Evolutionary conservation across 2,329 filamentous ascomycete species (phyloP), one percentile per base, ranked within the genome.

Genomic region (Cyanodermella asteris): DNA sequence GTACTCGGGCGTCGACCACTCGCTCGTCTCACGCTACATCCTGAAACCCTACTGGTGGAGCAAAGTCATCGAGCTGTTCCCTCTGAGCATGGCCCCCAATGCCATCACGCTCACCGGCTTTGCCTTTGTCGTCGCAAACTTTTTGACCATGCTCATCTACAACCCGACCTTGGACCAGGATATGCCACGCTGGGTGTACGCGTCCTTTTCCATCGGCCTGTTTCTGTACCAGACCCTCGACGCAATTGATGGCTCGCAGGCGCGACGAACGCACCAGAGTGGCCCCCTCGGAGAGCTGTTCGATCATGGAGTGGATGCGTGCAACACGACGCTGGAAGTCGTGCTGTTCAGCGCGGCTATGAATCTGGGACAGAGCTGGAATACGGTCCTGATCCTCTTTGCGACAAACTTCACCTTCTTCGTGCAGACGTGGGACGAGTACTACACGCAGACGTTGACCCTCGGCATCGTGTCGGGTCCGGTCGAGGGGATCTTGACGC

Each of bases 181-280:
- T 47, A 94, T 84, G 45, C 87, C 87, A 7, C 46, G 66, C 2
- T 97, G 87, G 87, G 84, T 97, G 10, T 97, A 97, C 56, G 75
- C 73, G 36, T 75, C 69, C 41, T 97, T 82, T 77, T 73, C 82
- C 4, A 49, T 76, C 16, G 87, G 87, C 2, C 53, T 97, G 36
- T 93, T 94, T 47, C 49, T 94, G 25, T 97, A 97, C 51, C 87
- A 97, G 62, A 94, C 84, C 2, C 93, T 97, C 51, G 87, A 97
- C 51, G 87, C 84, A 2, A 81, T 94, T 14, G 87, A 97, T 50
- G 87, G 87, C 26, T 65, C 74, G 16, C 87, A 97, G 48, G 87
- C 87, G 70, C 70, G 84, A 41, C 71, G 87, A 45, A 97, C 87
- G 12, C 70, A 64, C 37, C 87, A 94, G 47, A 91, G 78, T 44